Evolutionary conservation across 2,329 filamentous ascomycete species (phyloP), one percentile per base, ranked within the genome.

Genomic region (Tolypocladium inflatum): DNA sequence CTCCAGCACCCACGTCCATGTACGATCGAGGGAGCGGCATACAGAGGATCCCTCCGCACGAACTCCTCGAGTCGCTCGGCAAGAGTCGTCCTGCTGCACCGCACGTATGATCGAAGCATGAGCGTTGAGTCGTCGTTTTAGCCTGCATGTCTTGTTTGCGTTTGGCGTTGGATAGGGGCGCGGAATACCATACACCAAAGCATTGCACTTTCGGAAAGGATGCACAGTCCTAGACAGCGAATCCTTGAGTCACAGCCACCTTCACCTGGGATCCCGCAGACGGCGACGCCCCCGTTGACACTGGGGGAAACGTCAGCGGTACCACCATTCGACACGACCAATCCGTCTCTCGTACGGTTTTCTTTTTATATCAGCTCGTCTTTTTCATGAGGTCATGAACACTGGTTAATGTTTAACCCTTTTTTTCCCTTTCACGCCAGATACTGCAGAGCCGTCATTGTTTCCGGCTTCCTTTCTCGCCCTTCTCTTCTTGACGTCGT

Each of bases 1-100:
- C 85, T 17, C 89, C 87, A n/a, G 89, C 90, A 41, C 86, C 87
- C 5, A 88, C 86, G 21, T 82, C 78, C 41, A 83, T 82, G 77
- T 82, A 80, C 62, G 84, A 86, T 66, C 77, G 81, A 45, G 79
- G 78, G 57, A 82, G 76, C 61, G 81, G 81, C 56, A 82, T 86
- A 62, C 76, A 78, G 63, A 75, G 82, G 61, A 79, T 87, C 60
- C 84, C 84, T 15, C 85, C 85, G 3, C 78, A 80, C 55, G 81
- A 87, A 69, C 76, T 85, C 42, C 72, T 85, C 9, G 78, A 82
- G 64, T 80, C 78, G 21, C 68, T 85, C 19, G 75, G 76, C 51
- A 77, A 77, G 60, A 75, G 75, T 38, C 73, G 76, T 59, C 67
- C 76, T 17, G 61, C 55, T 19, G 78, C 75, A 38, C 82, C 82